Percentiles rank a stretch among this genome's conserved stretches.
These are phyloP conservation scores for Penicillium steckii DNA, from an alignment of 495 filamentous ascomycete species.

Conservation along the genomic window DNA sequence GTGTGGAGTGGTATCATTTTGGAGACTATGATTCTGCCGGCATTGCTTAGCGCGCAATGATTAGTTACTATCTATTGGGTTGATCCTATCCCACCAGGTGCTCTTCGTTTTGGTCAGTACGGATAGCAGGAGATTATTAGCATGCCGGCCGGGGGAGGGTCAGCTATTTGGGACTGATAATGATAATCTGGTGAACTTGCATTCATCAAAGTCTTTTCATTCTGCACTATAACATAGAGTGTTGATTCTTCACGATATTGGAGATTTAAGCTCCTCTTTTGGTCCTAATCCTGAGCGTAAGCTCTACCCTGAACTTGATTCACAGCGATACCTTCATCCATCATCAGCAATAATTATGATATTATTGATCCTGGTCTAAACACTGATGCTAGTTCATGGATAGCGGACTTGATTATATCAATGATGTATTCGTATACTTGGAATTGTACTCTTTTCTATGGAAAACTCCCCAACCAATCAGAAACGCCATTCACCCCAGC, in stretches of 20 bases:
- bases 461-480: slow-evolving; percentile 1
- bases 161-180: not conserved
- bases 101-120: not conserved
- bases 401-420: too few species aligned
- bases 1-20: not conserved
- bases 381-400: too few species aligned
- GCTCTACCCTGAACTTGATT: too few species aligned
- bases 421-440: too few species aligned
- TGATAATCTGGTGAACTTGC: not conserved
- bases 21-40: not conserved
- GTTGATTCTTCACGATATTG: not conserved
- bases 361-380: too few species aligned
- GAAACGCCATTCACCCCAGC: not conserved
- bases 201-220: not conserved
- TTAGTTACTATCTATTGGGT: not conserved
- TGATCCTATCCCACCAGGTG: too few species aligned
- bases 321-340: too few species aligned
- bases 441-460: not conserved
- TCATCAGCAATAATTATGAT: too few species aligned
- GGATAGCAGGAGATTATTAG: too few species aligned
- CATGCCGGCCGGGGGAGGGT: too few species aligned
- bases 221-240: not conserved
- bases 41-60: not conserved
- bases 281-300: too few species aligned
- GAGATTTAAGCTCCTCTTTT: too few species aligned